Base-by-base conservation (phyloP, 768 basidiomycete genomes). In the Artomyces pyxidatus region DNA sequence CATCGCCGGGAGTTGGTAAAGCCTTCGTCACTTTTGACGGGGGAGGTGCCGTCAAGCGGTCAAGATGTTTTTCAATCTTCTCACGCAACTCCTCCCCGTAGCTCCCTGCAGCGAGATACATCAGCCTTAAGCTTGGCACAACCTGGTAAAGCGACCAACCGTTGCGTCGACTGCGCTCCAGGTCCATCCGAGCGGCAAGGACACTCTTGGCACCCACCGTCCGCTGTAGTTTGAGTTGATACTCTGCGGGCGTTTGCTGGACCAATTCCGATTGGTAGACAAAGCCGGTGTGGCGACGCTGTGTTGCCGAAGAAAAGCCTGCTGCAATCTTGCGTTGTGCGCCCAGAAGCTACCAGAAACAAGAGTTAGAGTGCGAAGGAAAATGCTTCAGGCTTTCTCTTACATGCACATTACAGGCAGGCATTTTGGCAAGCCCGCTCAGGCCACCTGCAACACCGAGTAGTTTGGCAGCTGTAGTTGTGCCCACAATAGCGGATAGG, bases 391-490 rank as follows among this genome's bases (percentile, higher is more conserved):
- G 26, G 39, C 37, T 19, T 27, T 8, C 16, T 71, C 89, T 45
- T 60, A 95, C 92, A 70, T 92, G 86, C 52, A 95, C 88, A 66
- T 98, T 98, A 65, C 92, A 93, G 6, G 88, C 73, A 11, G 96
- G 96, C 81, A 96, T 93, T 65, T 94, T 93, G 38, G 88, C 86
- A 29, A 98, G 77, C 0, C 88, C 90, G 37, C 75, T 77, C 22
- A 99, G 76, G 49, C 96, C 96, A 49, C 96, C 96, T 35, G 96
- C 93, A 45, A 98, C 90, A 63, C 96, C 96, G 35, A 99, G 82
- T 46, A 99, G 71, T 74, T 99, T 99, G 41, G 96, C 96, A 47
- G 96, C 96, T 75, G 93, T 95, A 59, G 88, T 92, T 50, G 96
- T 96, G 67, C 96, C 95, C 71, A 98, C 90, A 69, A 99, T 96